Evolutionary conservation across 768 basidiomycete species (phyloP).

Genomic region (Tephrocybe rancida): DNA sequence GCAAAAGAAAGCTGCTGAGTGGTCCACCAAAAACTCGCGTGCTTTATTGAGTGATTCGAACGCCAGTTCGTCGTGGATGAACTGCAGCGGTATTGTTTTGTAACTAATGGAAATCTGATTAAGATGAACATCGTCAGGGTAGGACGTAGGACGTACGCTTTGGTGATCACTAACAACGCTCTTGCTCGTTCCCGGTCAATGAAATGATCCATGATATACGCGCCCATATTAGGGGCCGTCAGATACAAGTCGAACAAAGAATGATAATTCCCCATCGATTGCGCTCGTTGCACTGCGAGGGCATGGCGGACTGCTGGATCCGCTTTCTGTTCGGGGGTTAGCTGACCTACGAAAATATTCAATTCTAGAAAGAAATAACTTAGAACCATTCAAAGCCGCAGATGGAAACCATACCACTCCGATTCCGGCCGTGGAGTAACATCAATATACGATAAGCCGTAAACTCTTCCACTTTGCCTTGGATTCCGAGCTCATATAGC

Average conservation of each 20-base stretch:
- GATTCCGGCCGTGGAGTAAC: slow-evolving; percentile 91
- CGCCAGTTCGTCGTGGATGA: slow-evolving; percentile 80
- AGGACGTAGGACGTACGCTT: slow-evolving; percentile 69
- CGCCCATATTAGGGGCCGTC: slow-evolving; percentile 94
- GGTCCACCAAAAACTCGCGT: slow-evolving; percentile 68
- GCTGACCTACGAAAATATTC: slow-evolving; percentile 96
- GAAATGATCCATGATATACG: slow-evolving; percentile 99
- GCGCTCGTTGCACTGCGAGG: slow-evolving; percentile 82
- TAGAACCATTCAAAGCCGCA: background rate
- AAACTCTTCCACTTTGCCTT: slow-evolving; percentile 94
- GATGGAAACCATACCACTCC: slow-evolving; percentile 65
- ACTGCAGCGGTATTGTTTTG: slow-evolving; percentile 70
- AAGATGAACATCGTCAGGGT: background rate
- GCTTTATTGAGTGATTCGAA: slow-evolving; percentile 72
- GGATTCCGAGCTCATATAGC: slow-evolving; percentile 92
- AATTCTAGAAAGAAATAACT: slow-evolving; percentile 60
- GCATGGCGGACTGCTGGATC: slow-evolving; percentile 85
- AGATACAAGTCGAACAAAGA: slow-evolving; percentile 84
- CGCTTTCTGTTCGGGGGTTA: slow-evolving; percentile 89
- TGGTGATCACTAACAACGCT: slow-evolving; percentile 88
- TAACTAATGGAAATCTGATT: slow-evolving; percentile 59
- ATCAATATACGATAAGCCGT: slow-evolving; percentile 97
- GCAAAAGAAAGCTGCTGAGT: slow-evolving; percentile 67
- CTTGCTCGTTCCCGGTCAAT: slow-evolving; percentile 87
- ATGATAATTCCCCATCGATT: slow-evolving; percentile 94